Evolutionary conservation across 2,329 filamentous ascomycete genomes (phyloP), one percentile per base, ranked within the genome.

Genomic region (Penicillium paneum): DNA sequence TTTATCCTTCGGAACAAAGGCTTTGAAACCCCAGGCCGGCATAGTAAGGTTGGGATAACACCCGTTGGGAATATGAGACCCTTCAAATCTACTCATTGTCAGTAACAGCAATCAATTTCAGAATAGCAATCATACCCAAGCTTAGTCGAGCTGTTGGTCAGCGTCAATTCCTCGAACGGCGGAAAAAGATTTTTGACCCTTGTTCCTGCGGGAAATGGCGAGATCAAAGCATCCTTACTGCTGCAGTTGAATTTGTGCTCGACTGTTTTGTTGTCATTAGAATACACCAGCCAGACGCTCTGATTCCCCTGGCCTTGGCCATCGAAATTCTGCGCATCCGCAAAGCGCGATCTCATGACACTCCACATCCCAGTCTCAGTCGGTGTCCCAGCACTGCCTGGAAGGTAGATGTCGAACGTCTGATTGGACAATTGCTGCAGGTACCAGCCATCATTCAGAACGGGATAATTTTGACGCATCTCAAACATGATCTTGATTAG

Each of bases 171-270:
- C 0, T 84, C 82, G 59, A 81, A 83, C 0, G 84, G 83, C 59
- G 81, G 81, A 66, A 88, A 85, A 15, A 88, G 66, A 59, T 85
- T 86, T 64, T 81, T 82, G 57, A 87, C 83, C 0, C 74, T 79
- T 2, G 78, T 81, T 11, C 76, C 79, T 2, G 69, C 63, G 8
- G 75, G 71, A 53, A 83, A 88, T 0, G 84, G 82, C 8, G 84
- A 72, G 28, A 86, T 73, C 40, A 87, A 74, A 4, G 81, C 77
- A 50, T 83, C 79, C 8, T 71, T 72, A 6, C 71, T 79, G 17
- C 62, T 69, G 68, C 85, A 87, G 63, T 86, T 77, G 50, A 85
- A 85, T 0, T 68, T 71, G 65, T 84, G 87, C 3, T 76, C 76
- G 10, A 71, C 75, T 0, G 78, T 78, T 10, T 72, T 68, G 53